Conservation (phyloP, 495 filamentous ascomycete genomes). For the Echria macrotheca region DNA sequence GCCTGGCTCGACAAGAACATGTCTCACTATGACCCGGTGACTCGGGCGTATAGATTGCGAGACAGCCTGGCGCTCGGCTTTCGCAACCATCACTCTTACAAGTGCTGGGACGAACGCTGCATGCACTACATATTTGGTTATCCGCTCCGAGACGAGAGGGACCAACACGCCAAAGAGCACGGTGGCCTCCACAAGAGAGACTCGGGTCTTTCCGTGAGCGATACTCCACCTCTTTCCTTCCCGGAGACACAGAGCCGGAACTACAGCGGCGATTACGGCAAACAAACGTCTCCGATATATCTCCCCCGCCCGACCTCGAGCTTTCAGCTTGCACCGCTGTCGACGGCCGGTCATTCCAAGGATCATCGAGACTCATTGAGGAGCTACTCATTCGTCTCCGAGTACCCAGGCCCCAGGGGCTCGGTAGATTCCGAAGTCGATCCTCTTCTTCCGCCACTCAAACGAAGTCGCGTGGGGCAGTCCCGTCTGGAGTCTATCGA, state of each 20-base stretch:
- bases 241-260: conserved; percentile 27
- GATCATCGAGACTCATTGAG: conserved; percentile 42
- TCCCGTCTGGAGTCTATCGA: conserved; percentile 45
- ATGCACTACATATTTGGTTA: conserved; percentile 49
- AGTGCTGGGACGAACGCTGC: conserved; percentile 47
- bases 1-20: conserved; percentile 44
- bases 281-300: conserved; percentile 28
- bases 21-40: conserved; percentile 40
- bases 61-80: conserved; percentile 37
- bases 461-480: conserved; percentile 43
- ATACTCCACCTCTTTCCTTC: conserved; percentile 33
- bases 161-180: conserved; percentile 43
- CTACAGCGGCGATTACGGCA: conserved; percentile 31
- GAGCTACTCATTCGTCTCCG: conserved; percentile 38
- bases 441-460: conserved; percentile 44
- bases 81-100: conserved; percentile 38
- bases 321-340: conserved; percentile 34
- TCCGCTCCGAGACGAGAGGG: conserved; percentile 38
- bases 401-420: conserved; percentile 34
- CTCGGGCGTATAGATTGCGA: conserved; percentile 35
- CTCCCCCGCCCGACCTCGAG: conserved; percentile 37
- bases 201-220: conserved; percentile 38
- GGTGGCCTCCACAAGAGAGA: conserved; percentile 36
- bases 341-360: conserved; percentile 30
- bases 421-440: conserved; percentile 46